Percentiles rank a stretch among this genome's conserved stretches.
phyloP scores from a whole-genome alignment of 495 filamentous ascomycete genomes.

The Penicillium goetzii region DNA sequence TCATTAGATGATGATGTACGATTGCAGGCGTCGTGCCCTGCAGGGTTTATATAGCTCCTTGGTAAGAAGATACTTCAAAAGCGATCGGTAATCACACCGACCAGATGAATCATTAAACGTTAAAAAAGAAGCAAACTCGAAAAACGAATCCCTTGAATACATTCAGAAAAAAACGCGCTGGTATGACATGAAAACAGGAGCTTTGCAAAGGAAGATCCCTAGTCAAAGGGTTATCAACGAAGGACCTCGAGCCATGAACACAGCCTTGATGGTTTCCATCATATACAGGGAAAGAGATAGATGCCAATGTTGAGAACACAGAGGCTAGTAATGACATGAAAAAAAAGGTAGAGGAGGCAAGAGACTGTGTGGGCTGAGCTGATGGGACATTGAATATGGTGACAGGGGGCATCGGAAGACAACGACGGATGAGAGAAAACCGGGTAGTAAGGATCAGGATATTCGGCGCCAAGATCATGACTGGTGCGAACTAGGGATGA shows the following conservation, averaged over 20 bases:
- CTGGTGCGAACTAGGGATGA: slow-evolving; percentile 39
- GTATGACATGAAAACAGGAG: slow-evolving; percentile 22
- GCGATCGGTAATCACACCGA: slow-evolving; percentile 6
- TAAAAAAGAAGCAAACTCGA: slow-evolving; percentile 12
- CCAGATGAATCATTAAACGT: slow-evolving; percentile 15
- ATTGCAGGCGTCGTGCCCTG: neutral
- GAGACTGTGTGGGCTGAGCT: slow-evolving; percentile 32
- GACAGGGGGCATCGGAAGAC: slow-evolving; percentile 18
- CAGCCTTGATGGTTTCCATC: slow-evolving; percentile 32
- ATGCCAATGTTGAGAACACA: slow-evolving; percentile 10
- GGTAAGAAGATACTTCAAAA: neutral
- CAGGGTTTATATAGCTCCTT: neutral
- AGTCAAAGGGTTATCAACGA: slow-evolving; percentile 10
- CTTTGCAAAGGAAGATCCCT: slow-evolving; percentile 9
- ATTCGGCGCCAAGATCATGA: slow-evolving; percentile 47
- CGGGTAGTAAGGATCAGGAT: slow-evolving; percentile 26
- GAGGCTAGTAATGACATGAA: slow-evolving; percentile 23
- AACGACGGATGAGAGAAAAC: slow-evolving; percentile 14
- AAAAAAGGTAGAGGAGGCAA: slow-evolving; percentile 22
- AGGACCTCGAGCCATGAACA: slow-evolving; percentile 23
- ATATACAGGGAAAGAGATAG: slow-evolving; percentile 35
- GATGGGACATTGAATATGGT: slow-evolving; percentile 24
- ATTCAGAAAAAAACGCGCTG: slow-evolving; percentile 19
- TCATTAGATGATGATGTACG: neutral
- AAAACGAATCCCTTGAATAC: slow-evolving; percentile 19